phyloP scores from a whole-genome alignment of 2,329 filamentous ascomycete genomes.

The Coniella lustricola region DNA sequence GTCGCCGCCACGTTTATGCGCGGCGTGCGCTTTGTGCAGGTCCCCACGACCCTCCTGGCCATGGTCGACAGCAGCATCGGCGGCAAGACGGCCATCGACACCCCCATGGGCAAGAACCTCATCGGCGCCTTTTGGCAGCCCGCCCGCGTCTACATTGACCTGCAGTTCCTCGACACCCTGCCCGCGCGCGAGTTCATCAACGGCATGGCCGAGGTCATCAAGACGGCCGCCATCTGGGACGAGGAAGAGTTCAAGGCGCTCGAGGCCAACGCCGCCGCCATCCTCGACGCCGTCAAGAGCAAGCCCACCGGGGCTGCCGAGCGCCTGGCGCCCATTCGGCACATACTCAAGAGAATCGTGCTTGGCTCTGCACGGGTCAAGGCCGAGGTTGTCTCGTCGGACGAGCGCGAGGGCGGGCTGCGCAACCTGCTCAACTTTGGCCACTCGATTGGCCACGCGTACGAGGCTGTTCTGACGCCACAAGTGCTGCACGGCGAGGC shows the following conservation, averaged over 20 bases:
- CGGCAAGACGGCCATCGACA: constrained; percentile 97
- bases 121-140: constrained; percentile 97
- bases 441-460: constrained; percentile 94
- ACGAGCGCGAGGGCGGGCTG: constrained; percentile 89
- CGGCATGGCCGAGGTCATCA: constrained; percentile 96
- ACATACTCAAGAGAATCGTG: constrained; percentile 71
- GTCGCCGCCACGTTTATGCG: constrained; percentile 98
- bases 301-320: constrained; percentile 42
- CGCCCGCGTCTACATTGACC: constrained; percentile 85
- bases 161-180: constrained; percentile 83
- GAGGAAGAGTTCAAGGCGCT: constrained; percentile 78
- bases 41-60: constrained; percentile 86
- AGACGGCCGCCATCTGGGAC: constrained; percentile 95
- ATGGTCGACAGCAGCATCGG: constrained; percentile 99
- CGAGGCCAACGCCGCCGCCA: constrained; percentile 71
- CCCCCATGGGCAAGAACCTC: constrained; percentile 90
- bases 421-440: constrained; percentile 96
- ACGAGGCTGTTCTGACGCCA: constrained; percentile 90
- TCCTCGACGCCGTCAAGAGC: constrained; percentile 65
- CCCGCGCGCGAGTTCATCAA: constrained; percentile 93
- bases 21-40: constrained; percentile 90
- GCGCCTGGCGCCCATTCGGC: constrained; percentile 59
- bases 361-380: constrained; percentile 89
- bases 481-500: constrained; percentile 94
- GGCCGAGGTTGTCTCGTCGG: constrained; percentile 85